These are phyloP conservation scores for Xylaria sp. DNA, from an alignment of 2,329 filamentous ascomycete species.

Conservation along the genomic window DNA sequence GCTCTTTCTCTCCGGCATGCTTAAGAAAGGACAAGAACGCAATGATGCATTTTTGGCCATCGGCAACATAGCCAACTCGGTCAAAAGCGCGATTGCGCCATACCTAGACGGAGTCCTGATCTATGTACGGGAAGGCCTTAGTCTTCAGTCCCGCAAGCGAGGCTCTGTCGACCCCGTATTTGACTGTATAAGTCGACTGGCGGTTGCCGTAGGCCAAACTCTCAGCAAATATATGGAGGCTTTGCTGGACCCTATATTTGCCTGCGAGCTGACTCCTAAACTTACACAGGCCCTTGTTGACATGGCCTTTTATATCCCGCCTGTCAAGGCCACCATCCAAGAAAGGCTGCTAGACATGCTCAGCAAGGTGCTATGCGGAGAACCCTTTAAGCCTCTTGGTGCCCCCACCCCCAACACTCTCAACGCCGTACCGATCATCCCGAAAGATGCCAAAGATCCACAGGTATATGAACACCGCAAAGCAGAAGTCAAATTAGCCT, in stretches of 20 bases:
- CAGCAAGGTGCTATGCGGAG: slow-evolving; percentile 90
- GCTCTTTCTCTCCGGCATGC: slow-evolving; percentile 91
- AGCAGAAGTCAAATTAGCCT: slow-evolving; percentile 88
- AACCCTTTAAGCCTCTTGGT: slow-evolving; percentile 90
- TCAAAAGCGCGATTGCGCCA: slow-evolving; percentile 92
- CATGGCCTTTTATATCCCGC: slow-evolving; percentile 98
- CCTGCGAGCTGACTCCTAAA: slow-evolving; percentile 92
- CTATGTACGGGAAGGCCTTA: slow-evolving; percentile 91
- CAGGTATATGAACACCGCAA: slow-evolving; percentile 83
- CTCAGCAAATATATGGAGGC: slow-evolving; percentile 99
- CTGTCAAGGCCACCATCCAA: slow-evolving; percentile 91
- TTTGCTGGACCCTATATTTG: slow-evolving; percentile 94
- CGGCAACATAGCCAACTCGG: slow-evolving; percentile 94
- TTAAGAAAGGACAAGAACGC: slow-evolving; percentile 94
- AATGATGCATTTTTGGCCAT: slow-evolving; percentile 96
- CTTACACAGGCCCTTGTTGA: slow-evolving; percentile 95
- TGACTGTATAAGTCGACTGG: slow-evolving; percentile 96
- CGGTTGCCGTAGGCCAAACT: slow-evolving; percentile 93
- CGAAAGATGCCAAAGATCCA: slow-evolving; percentile 87
- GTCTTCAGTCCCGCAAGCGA: slow-evolving; percentile 76
- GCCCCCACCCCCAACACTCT: slow-evolving; percentile 87
- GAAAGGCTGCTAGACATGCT: slow-evolving; percentile 94
- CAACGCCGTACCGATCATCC: slow-evolving; percentile 81
- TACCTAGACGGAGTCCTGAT: slow-evolving; percentile 95
- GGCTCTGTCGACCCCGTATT: slow-evolving; percentile 84